Conservation (phyloP, 768 basidiomycete species). For the Coprinellus micaceus region DNA sequence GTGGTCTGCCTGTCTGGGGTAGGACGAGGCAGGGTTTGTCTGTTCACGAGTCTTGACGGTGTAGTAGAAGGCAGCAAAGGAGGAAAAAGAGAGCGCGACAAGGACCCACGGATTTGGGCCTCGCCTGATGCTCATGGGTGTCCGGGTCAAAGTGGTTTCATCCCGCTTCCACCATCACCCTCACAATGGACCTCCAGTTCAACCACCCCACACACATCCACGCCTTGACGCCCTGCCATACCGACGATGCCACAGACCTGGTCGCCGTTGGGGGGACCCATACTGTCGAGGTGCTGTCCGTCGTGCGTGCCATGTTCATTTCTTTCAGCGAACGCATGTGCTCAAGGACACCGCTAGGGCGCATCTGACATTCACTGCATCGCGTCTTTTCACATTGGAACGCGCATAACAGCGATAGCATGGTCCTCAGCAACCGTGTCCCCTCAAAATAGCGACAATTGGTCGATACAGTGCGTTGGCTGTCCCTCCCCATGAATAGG, state of each 20-base stretch:
- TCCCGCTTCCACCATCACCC: conserved; percentile 2
- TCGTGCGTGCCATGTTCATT: too few relatives aligned
- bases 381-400: conserved; percentile 73
- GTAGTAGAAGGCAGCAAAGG: conserved; percentile 55
- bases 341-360: conserved; percentile 27
- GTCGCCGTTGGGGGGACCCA: conserved; percentile 73
- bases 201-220: conserved; percentile 58
- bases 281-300: conserved; percentile 63
- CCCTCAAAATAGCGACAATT: conserved; percentile 58
- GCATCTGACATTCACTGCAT: conserved; percentile 44
- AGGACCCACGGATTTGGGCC: conserved; percentile 65
- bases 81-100: conserved; percentile 49
- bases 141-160: not conserved
- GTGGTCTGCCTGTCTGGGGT: conserved; percentile 58
- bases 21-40: conserved; percentile 56
- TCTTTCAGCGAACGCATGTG: conserved; percentile 8
- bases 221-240: conserved; percentile 58
- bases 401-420: conserved; percentile 67
- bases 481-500: not conserved
- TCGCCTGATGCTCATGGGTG: conserved; percentile 23
- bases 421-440: conserved; percentile 74
- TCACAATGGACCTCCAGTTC: conserved; percentile 55
- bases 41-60: conserved; percentile 55
- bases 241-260: conserved; percentile 63
- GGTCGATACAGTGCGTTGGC: conserved; percentile 67